Base-by-base conservation (phyloP, 371 early-diverging fungal genomes). In the Haplosporangium sp. region DNA sequence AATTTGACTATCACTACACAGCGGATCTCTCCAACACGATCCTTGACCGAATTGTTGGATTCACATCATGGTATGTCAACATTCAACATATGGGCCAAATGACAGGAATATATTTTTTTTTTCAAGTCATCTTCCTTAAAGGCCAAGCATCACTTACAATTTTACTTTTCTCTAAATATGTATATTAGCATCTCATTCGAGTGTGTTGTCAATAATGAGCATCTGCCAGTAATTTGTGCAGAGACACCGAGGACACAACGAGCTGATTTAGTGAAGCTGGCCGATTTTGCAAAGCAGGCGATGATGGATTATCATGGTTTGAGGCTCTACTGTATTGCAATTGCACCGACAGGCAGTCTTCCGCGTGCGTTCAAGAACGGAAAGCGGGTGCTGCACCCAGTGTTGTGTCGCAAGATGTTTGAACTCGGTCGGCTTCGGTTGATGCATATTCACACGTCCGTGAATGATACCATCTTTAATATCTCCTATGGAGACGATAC, bases 321-420 rank as follows among this genome's bases (percentile, higher is more conserved):
- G 18, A 83, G 87, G n/a, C 64, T 91, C 0, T 95, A 86, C 70
- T 83, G 85, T 14, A 77, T 91, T 5, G 73, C 86, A 7, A 83
- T 91, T 48, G 86, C 91, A 29, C 81, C 83, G 3, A 81, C 86
- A n/a, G 85, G 86, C 16, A 67, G 84, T 20, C 75, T 95, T 13
- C 94, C 95, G 21, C 89, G 95, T 4, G 80, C 87, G 0, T 83
- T 87, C 62, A 90, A 90, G 73, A 91, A 94, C 67, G 93, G 93
- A 12, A 85, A 86, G 64, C 82, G 87, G 14, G 85, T 87, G 1
- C 79, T 93, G 62, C 91, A 92, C 65, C 84, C 89, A 2, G 75
- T 90, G 40, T 80, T 89, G 55, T 89, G 91, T 58, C 88, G 91
- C 57, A 85, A 86, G 38, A 85, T 83, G 18, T 94, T 91, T 56